phyloP scores from a whole-genome alignment of 805 yeast genomes.

The Wickerhamomyces hampshirensis region DNA sequence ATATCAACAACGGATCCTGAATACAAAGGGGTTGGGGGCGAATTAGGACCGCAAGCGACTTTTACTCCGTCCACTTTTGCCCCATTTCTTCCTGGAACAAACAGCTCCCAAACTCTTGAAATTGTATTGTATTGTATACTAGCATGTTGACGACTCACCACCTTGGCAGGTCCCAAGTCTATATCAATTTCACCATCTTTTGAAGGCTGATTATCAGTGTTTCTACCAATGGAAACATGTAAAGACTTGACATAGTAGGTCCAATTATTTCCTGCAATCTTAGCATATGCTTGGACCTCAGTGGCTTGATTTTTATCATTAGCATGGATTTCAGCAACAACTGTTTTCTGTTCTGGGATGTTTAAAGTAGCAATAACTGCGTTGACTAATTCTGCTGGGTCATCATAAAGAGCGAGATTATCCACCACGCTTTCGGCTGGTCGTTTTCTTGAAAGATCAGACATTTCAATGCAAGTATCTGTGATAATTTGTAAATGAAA shows the following conservation, averaged over 20 bases:
- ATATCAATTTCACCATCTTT: slow-evolving; percentile 50
- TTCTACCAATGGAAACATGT: slow-evolving; percentile 79
- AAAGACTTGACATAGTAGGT: slow-evolving; percentile 85
- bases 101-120: slow-evolving; percentile 79
- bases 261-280: slow-evolving; percentile 91
- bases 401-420: slow-evolving; percentile 38
- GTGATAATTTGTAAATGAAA: no score
- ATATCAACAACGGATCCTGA: slow-evolving; percentile 92
- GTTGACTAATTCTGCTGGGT: slow-evolving; percentile 62
- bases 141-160: slow-evolving; percentile 92
- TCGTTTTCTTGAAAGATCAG: slow-evolving; percentile 15
- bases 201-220: slow-evolving; percentile 39
- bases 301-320: slow-evolving; percentile 60
- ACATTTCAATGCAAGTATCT: background rate
- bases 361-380: slow-evolving; percentile 67
- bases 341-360: slow-evolving; percentile 69
- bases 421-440: slow-evolving; percentile 10
- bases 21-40: slow-evolving; percentile 50
- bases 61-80: slow-evolving; percentile 75
- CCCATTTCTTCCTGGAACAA: slow-evolving; percentile 86
- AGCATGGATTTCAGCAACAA: slow-evolving; percentile 66
- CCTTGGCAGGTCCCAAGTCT: slow-evolving; percentile 95
- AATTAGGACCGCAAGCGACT: slow-evolving; percentile 38
- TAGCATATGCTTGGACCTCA: slow-evolving; percentile 97
- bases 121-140: slow-evolving; percentile 70